These are phyloP conservation scores for Curvularia lunata DNA, from an alignment of 2,329 filamentous ascomycete species.

Conservation along the genomic window DNA sequence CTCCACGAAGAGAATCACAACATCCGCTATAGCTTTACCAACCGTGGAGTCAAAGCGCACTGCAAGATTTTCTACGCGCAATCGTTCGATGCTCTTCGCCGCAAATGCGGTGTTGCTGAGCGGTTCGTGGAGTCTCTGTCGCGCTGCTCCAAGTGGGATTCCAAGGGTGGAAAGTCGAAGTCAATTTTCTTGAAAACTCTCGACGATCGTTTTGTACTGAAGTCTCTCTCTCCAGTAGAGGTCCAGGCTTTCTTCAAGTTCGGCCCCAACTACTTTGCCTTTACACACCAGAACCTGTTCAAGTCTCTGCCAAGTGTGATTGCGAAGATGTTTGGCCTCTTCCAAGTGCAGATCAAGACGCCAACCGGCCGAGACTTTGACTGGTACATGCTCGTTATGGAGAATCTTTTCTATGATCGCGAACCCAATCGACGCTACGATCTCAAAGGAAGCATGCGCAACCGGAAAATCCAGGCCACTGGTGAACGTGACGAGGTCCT, in stretches of 20 bases:
- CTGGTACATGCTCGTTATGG: conserved; percentile 92
- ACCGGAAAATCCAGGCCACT: conserved; percentile 94
- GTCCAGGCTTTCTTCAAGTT: conserved; percentile 94
- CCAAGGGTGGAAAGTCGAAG: conserved; percentile 96
- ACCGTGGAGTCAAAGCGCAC: conserved; percentile 91
- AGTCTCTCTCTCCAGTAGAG: conserved; percentile 88
- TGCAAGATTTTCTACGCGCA: conserved; percentile 99
- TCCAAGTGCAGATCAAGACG: conserved; percentile 97
- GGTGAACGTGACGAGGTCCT: conserved; percentile 96
- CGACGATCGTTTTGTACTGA: conserved; percentile 91
- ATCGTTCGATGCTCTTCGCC: conserved; percentile 91
- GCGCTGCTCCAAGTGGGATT: conserved; percentile 96
- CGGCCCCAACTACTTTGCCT: conserved; percentile 94
- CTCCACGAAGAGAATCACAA: conserved; percentile 87
- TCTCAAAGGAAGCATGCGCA: conserved; percentile 97
- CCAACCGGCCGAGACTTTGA: conserved; percentile 94
- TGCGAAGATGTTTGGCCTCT: conserved; percentile 98
- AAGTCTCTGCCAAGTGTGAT: conserved; percentile 93
- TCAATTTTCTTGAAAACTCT: conserved; percentile 96
- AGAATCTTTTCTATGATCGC: conserved; percentile 97
- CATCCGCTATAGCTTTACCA: conserved; percentile 93
- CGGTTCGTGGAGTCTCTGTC: conserved; percentile 95
- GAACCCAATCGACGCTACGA: conserved; percentile 82
- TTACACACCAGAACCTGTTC: conserved; percentile 96
- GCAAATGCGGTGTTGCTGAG: conserved; percentile 91